Conservation (phyloP, 2,329 filamentous ascomycete genomes). For the Ilyonectria sp. region DNA sequence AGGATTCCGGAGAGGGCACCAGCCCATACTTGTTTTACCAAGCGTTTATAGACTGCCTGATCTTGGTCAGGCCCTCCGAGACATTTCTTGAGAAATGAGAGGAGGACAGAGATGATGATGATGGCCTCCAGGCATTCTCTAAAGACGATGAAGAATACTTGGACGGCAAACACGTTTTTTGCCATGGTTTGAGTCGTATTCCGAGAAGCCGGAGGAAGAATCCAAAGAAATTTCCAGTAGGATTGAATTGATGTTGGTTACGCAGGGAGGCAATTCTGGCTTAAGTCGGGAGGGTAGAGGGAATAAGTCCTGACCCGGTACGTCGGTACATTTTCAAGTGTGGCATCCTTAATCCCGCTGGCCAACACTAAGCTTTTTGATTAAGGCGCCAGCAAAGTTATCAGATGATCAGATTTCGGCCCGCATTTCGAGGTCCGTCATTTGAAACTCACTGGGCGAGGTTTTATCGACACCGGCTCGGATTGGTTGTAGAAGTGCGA, state of each 20-base stretch:
- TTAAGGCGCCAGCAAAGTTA: slow-evolving; percentile 13
- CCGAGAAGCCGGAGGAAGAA: not conserved
- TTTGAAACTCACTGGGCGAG: not conserved
- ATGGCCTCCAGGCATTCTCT: slow-evolving; percentile 83
- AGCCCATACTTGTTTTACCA: slow-evolving; percentile 78
- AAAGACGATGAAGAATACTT: slow-evolving; percentile 89
- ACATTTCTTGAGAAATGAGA: slow-evolving; percentile 85
- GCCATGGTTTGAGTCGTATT: slow-evolving; percentile 60
- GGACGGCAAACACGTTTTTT: slow-evolving; percentile 78
- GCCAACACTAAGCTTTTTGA: not conserved
- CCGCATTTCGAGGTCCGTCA: not conserved
- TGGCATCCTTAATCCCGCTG: not conserved
- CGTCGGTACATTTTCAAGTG: not conserved
- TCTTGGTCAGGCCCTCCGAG: slow-evolving; percentile 74
- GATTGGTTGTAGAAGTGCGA: slow-evolving; percentile 19
- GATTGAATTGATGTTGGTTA: not conserved
- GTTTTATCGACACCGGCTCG: slow-evolving; percentile 2
- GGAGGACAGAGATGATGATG: slow-evolving; percentile 84
- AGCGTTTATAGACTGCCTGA: slow-evolving; percentile 72
- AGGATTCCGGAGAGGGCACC: slow-evolving; percentile 72
- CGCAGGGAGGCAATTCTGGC: not conserved
- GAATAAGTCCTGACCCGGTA: slow-evolving; percentile 4
- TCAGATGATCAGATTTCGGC: slow-evolving; percentile 29
- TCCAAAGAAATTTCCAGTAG: not conserved
- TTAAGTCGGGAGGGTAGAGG: slow-evolving; percentile 8